Evolutionary conservation across 2,329 filamentous ascomycete species (phyloP), one percentile per base, ranked within the genome.

Genomic region (Fusarium dlaminii): DNA sequence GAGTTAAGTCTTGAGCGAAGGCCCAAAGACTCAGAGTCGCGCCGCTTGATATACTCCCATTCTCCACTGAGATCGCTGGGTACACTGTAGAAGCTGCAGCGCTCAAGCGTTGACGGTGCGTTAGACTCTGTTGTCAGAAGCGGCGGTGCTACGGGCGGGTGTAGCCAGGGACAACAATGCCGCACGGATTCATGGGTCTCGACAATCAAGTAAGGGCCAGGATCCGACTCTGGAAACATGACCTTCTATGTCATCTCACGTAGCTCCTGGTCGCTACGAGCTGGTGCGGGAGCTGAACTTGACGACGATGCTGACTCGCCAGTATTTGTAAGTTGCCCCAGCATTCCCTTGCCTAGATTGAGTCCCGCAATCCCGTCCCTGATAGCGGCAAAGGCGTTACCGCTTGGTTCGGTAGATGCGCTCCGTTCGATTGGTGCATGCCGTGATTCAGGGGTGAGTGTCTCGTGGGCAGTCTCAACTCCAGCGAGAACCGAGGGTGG

Each of bases 391-490:
- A 89, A 84, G 8, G 86, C 81, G n/a, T 81, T 83, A 3, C 83
- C 65, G 11, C 80, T 82, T 46, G 68, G 72, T 37, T 87, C 85
- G 8, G 86, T 83, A 37, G 86, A 87, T 5, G 82, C 81, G 69
- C 85, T 87, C 24, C 84, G 83, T 43, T 83, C 82, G 7, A 87
- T 77, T 29, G 82, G 74, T 6, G 82, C 75, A n/a, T 82, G 78
- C 8, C 79, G 77, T 17, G 75, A 66, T 8, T 80, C 80, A 0
- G 86, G 85, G 4, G 86, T 89, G 27, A 89, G 78, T 10, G 85
- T 84, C 48, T 87, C 84, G 63, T 91, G 86, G 2, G 88, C 86
- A 3, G 87, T 89, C 78, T 93, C 90, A 8, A 92, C 85, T 0
- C 87, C 87, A 2, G 87, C 83, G 24, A 93, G 81, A 8, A 92